phyloP scores from a whole-genome alignment of 2,329 filamentous ascomycete genomes.

The Fusarium sp. region DNA sequence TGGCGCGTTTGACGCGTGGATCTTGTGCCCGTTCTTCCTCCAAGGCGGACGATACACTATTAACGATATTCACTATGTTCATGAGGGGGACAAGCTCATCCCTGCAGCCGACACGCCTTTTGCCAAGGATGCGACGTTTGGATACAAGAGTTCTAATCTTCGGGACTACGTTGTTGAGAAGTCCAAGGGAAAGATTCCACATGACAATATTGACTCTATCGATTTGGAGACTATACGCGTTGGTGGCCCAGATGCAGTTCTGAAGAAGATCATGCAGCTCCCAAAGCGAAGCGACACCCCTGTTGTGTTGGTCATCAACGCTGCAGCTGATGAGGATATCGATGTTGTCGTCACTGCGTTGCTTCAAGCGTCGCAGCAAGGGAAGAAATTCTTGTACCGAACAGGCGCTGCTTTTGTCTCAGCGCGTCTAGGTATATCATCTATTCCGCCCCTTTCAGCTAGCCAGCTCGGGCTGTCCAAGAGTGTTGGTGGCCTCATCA shows the following conservation, averaged over 20 bases:
- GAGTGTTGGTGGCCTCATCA: conserved; percentile 58
- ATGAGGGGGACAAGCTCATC: conserved; percentile 53
- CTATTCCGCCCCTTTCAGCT: conserved; percentile 60
- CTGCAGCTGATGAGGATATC: conserved; percentile 63
- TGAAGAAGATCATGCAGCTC: conserved; percentile 50
- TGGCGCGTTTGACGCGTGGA: conserved; percentile 60
- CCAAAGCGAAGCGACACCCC: conserved; percentile 43
- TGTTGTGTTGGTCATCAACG: conserved; percentile 57
- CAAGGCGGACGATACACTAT: conserved; percentile 68
- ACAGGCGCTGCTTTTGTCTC: conserved; percentile 56
- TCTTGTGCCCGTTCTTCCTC: conserved; percentile 67
- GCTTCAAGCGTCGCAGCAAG: conserved; percentile 47
- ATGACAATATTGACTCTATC: conserved; percentile 54
- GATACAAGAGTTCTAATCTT: conserved; percentile 61
- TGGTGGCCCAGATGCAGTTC: conserved; percentile 55
- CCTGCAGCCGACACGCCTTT: conserved; percentile 64
- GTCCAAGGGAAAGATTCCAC: conserved; percentile 52
- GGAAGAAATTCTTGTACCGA: conserved; percentile 50
- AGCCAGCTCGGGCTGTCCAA: conserved; percentile 51
- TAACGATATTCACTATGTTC: conserved; percentile 66
- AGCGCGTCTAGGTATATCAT: conserved; percentile 59
- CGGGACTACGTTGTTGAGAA: conserved; percentile 63
- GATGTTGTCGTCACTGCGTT: conserved; percentile 63
- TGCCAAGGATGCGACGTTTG: conserved; percentile 66
- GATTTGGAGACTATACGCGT: conserved; percentile 57